Conservation (phyloP, 2,329 filamentous ascomycete species). For the Sporothrix mexicana region DNA sequence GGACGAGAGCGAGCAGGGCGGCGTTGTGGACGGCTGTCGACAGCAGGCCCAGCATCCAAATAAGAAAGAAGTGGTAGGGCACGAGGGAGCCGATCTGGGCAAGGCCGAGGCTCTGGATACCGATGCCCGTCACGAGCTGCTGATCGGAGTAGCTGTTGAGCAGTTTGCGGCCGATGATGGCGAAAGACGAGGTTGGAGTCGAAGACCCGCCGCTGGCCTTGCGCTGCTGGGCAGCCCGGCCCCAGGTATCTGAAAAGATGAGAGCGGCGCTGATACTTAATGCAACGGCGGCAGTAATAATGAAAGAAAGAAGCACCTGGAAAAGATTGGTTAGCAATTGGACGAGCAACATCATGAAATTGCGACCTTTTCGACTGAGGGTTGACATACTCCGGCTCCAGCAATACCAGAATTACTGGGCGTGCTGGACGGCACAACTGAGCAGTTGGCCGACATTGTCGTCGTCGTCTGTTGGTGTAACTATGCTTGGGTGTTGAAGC, state of each 20-base stretch:
- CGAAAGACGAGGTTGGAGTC: neutral
- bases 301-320: constrained; percentile 68
- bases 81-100: constrained; percentile 64
- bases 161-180: constrained; percentile 63
- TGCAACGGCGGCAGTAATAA: constrained; percentile 65
- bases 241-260: constrained; percentile 58
- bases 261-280: constrained; percentile 62
- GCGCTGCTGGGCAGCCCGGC: constrained; percentile 42
- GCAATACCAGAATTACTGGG: constrained; percentile 63
- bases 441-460: constrained; percentile 47
- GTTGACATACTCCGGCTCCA: constrained; percentile 57
- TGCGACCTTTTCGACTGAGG: too few relatives aligned
- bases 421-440: constrained; percentile 50
- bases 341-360: too few relatives aligned
- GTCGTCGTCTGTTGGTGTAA: neutral
- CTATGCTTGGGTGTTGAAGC: neutral
- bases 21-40: constrained; percentile 70
- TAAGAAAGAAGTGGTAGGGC: constrained; percentile 73
- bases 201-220: constrained; percentile 46
- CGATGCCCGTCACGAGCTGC: constrained; percentile 71
- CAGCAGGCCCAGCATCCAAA: constrained; percentile 70
- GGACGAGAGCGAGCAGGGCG: constrained; percentile 67
- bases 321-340: neutral
- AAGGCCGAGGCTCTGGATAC: constrained; percentile 68
- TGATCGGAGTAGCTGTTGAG: constrained; percentile 70